phyloP scores from a whole-genome alignment of 2,329 filamentous ascomycete genomes.

The Hymenotorrendiella dingleyae region DNA sequence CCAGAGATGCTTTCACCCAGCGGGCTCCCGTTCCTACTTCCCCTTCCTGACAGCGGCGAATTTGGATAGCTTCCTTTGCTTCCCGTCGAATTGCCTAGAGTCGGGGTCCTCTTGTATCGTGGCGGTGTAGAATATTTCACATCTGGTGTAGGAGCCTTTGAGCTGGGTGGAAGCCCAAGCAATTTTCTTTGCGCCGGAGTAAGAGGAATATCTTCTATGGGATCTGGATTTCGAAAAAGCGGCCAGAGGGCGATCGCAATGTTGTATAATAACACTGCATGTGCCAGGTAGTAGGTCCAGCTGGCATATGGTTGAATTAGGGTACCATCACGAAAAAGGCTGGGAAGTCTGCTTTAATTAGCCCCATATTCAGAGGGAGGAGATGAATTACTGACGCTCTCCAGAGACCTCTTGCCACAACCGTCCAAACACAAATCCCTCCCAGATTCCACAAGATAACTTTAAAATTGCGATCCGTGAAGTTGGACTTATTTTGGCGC shows the following conservation, averaged over 20 bases:
- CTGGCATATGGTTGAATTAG: slow-evolving; percentile 21
- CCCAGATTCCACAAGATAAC: slow-evolving; percentile 62
- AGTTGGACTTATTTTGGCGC: slow-evolving; percentile 71
- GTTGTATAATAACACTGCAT: slow-evolving; percentile 61
- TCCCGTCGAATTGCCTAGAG: slow-evolving; percentile 49
- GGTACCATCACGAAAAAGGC: slow-evolving; percentile 17
- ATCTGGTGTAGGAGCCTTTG: slow-evolving; percentile 57
- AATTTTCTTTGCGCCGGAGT: slow-evolving; percentile 83
- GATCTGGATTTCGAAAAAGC: slow-evolving; percentile 65
- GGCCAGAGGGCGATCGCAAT: slow-evolving; percentile 66
- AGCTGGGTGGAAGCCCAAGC: slow-evolving; percentile 69
- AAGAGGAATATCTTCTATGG: slow-evolving; percentile 82
- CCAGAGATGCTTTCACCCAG: slow-evolving; percentile 34
- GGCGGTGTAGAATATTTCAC: slow-evolving; percentile 80
- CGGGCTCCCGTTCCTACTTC: slow-evolving; percentile 39
- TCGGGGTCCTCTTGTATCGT: slow-evolving; percentile 73
- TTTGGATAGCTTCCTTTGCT: slow-evolving; percentile 43
- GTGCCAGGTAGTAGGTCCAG: slow-evolving; percentile 39
- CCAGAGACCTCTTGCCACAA: slow-evolving; percentile 34
- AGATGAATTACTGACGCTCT: slow-evolving; percentile 15
- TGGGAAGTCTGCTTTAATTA: slow-evolving; percentile 26
- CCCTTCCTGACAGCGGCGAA: slow-evolving; percentile 51
- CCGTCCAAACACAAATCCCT: slow-evolving; percentile 45
- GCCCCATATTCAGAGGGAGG: neutral
- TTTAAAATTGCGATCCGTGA: slow-evolving; percentile 70